phyloP scores from a whole-genome alignment of 768 basidiomycete genomes.

The Psilocybe cyanescens region DNA sequence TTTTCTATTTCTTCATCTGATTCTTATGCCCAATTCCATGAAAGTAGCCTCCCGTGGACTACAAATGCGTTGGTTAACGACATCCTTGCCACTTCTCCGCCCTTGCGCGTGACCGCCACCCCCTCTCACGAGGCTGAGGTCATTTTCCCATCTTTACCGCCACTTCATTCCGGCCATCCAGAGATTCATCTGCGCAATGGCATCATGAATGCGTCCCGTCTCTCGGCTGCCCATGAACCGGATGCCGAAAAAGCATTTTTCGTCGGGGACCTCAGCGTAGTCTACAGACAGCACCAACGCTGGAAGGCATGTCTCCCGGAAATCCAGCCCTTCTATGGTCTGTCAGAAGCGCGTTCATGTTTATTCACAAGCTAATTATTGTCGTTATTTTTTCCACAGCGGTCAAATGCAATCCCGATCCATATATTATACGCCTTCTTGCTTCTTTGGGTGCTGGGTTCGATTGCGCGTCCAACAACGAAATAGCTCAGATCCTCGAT shows the following conservation, averaged over 20 bases:
- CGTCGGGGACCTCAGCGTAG: conserved; percentile 89
- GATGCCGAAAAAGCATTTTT: conserved; percentile 96
- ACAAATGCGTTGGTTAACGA: conserved; percentile 29
- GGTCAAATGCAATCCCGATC: conserved; percentile 98
- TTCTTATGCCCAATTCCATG: conserved; percentile 19
- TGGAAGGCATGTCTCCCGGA: conserved; percentile 81
- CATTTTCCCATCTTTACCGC: conserved; percentile 67
- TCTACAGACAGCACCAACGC: conserved; percentile 82
- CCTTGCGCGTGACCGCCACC: conserved; percentile 61
- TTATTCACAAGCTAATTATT: conserved; percentile 11
- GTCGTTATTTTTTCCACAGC: conserved; percentile 51
- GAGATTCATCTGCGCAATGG: conserved; percentile 77
- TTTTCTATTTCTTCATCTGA: conserved; percentile 30
- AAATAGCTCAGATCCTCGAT: conserved; percentile 81
- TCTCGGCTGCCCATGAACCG: conserved; percentile 53
- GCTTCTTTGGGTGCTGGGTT: conserved; percentile 92
- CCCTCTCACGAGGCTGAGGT: conserved; percentile 39
- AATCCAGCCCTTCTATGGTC: conserved; percentile 95
- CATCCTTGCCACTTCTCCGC: conserved; percentile 55
- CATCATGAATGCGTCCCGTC: conserved; percentile 66
- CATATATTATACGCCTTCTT: conserved; percentile 88
- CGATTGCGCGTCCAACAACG: conserved; percentile 95
- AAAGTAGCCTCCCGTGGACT: conserved; percentile 55
- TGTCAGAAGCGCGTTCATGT: conserved; percentile 27
- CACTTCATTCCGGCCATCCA: conserved; percentile 68